Percentiles rank a stretch among this genome's conserved stretches.
Evolutionary conservation across 306 rosid genomes (phyloP).

Genomic region (Trifolium dubium): DNA sequence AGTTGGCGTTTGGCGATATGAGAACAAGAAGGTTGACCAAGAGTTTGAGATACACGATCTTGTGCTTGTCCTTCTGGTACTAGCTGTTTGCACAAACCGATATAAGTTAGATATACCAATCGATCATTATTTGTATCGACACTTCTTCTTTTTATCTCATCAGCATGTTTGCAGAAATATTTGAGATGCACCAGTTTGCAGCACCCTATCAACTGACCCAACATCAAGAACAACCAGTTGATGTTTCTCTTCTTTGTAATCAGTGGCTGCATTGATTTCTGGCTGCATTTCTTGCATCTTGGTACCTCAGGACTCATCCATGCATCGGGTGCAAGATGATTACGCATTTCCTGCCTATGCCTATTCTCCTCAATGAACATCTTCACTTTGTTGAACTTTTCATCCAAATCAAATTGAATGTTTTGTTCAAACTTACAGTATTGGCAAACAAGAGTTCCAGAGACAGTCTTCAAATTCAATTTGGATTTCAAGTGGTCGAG

Average conservation of each 20-base stretch:
- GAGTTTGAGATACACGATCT: no score
- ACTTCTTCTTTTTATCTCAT: conserved; percentile 41
- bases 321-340: not conserved
- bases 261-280: not conserved
- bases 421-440: not conserved
- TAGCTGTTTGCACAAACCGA: conserved; percentile 57
- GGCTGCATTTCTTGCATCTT: not conserved
- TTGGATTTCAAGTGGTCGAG: not conserved
- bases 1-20: no score
- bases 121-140: conserved; percentile 51
- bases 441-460: not conserved
- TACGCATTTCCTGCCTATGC: not conserved
- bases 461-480: not conserved
- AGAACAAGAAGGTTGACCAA: no score
- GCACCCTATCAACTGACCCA: conserved; percentile 55
- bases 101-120: conserved; percentile 49
- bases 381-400: not conserved
- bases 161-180: conserved; percentile 56
- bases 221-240: conserved; percentile 67
- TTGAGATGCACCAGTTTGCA: conserved; percentile 51
- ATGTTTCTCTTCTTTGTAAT: conserved; percentile 29
- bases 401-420: not conserved
- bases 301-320: not conserved
- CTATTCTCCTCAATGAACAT: not conserved
- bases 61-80: no score